Conservation (phyloP, 768 basidiomycete genomes). For the Pleurotus sapidus region DNA sequence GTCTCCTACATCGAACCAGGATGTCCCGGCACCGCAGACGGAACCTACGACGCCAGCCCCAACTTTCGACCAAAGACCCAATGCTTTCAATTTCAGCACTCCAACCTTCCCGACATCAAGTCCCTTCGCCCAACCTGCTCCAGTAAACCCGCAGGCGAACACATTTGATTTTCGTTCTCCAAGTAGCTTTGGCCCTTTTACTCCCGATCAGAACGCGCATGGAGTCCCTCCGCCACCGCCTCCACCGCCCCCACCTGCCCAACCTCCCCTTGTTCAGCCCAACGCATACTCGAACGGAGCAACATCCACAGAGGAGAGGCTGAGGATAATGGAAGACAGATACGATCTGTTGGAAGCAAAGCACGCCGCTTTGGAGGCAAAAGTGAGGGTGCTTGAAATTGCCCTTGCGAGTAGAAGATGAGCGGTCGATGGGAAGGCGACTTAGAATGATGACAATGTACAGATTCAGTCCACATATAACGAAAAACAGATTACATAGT, state of each 20-base stretch:
- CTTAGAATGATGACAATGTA: background rate
- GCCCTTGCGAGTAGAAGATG: background rate
- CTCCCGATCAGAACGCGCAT: too few relatives aligned
- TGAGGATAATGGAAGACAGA: background rate
- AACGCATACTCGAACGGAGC: background rate
- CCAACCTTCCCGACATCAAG: too few relatives aligned
- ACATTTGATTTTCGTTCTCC: too few relatives aligned
- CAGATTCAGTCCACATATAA: constrained; percentile 1
- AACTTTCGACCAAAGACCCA: background rate
- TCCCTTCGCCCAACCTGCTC: too few relatives aligned
- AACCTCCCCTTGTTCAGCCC: background rate
- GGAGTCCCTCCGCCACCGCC: background rate
- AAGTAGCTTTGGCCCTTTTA: too few relatives aligned
- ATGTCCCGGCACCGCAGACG: background rate
- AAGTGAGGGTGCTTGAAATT: constrained; percentile 7
- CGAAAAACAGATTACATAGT: constrained; percentile 54
- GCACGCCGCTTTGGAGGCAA: constrained; percentile 1
- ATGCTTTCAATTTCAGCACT: too few relatives aligned
- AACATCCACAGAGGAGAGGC: background rate
- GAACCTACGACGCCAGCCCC: background rate
- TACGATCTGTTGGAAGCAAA: constrained; percentile 2
- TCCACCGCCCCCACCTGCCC: background rate
- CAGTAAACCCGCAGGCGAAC: too few relatives aligned
- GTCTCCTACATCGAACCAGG: background rate
- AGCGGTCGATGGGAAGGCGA: background rate